Evolutionary conservation across 768 basidiomycete species (phyloP).

Genomic region (Tephrocybe sp.): DNA sequence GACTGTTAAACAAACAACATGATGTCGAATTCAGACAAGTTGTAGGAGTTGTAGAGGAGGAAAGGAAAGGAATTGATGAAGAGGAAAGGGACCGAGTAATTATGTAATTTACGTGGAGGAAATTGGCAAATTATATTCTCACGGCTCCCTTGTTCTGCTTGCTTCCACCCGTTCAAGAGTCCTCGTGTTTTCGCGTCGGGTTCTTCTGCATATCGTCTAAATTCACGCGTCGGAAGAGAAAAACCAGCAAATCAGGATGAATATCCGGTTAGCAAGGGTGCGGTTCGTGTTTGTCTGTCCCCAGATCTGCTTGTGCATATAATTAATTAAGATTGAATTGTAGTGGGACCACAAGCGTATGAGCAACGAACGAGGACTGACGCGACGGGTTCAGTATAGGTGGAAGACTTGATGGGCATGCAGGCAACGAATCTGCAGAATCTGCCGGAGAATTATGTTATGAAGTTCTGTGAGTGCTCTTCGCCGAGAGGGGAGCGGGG

Average conservation of each 20-base stretch:
- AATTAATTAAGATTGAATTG: constrained; percentile 4
- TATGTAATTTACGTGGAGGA: too few relatives aligned
- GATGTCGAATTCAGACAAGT: too few relatives aligned
- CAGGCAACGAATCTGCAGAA: constrained; percentile 94
- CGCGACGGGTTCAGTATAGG: constrained; percentile 40
- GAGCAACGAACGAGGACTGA: background rate
- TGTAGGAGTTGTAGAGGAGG: too few relatives aligned
- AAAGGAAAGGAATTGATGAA: too few relatives aligned
- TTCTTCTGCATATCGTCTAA: too few relatives aligned
- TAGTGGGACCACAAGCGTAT: background rate
- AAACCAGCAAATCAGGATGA: constrained; percentile 32
- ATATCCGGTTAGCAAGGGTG: constrained; percentile 50
- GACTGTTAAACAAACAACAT: too few relatives aligned
- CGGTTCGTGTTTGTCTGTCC: constrained; percentile 16
- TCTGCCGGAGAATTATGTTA: constrained; percentile 87
- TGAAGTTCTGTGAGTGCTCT: constrained; percentile 65
- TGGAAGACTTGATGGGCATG: constrained; percentile 89
- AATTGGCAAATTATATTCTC: too few relatives aligned
- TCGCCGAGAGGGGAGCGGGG: background rate
- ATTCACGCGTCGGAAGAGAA: background rate
- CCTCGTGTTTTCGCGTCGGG: too few relatives aligned
- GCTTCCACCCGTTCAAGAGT: too few relatives aligned
- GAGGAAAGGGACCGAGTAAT: too few relatives aligned
- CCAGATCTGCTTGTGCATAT: too few relatives aligned
- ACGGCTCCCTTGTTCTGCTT: too few relatives aligned